phyloP scores from a whole-genome alignment of 495 filamentous ascomycete species.

The Neurospora sp. region DNA sequence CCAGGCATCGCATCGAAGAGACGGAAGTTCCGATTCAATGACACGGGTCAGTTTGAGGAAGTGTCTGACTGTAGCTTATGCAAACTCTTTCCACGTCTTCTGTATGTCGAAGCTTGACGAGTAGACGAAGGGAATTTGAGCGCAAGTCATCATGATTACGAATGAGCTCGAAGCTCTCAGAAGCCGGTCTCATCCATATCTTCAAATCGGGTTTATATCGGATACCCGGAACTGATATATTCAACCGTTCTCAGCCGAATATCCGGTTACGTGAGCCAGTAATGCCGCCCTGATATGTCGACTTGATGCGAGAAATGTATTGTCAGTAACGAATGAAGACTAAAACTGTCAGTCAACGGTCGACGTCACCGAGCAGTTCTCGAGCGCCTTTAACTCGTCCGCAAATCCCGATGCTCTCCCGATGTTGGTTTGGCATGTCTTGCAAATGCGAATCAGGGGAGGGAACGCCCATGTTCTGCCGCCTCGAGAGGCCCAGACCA shows the following conservation, averaged over 20 bases:
- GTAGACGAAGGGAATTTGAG: background rate
- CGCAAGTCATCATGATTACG: background rate
- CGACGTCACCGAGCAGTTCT: background rate
- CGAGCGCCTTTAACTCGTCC: background rate
- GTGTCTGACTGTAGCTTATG: background rate
- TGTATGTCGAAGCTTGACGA: background rate
- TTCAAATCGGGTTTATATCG: background rate
- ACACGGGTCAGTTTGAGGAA: background rate
- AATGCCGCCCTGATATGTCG: background rate
- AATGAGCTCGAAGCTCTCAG: background rate
- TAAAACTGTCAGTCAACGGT: background rate
- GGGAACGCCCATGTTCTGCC: background rate
- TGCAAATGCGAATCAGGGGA: background rate
- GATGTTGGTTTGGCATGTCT: background rate
- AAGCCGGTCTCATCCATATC: background rate
- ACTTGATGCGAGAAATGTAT: background rate
- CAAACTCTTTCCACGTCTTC: background rate
- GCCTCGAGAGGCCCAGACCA: background rate
- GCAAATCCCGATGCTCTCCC: background rate
- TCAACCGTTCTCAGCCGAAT: background rate
- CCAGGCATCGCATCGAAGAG: background rate
- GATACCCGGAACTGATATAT: background rate
- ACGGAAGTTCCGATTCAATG: background rate
- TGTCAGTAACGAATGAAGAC: background rate
- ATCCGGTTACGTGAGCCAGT: background rate